Percentiles rank a stretch among this genome's conserved stretches.
Evolutionary conservation across 768 basidiomycete genomes (phyloP).

Genomic region (Melanogaster broomeanus): DNA sequence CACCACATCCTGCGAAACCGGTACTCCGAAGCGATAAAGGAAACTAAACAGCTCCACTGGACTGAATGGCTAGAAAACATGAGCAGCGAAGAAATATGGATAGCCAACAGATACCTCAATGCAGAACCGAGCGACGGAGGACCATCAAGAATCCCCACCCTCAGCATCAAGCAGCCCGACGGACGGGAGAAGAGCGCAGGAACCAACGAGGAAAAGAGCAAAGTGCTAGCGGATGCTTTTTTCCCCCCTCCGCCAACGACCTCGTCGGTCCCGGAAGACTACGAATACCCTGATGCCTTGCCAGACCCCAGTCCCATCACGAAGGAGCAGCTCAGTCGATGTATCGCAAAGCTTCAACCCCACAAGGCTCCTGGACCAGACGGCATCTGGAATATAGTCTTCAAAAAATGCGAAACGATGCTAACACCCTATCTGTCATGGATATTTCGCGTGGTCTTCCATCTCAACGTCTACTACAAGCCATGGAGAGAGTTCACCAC

Average conservation of each 20-base stretch:
- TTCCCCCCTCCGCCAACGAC: too few species aligned
- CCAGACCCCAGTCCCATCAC: constrained; percentile 3
- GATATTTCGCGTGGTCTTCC: constrained; percentile 10
- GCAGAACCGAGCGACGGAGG: neutral
- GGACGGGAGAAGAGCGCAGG: too few species aligned
- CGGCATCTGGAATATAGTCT: constrained; percentile 23
- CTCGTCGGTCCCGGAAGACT: neutral
- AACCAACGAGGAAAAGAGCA: too few species aligned
- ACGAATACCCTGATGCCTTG: constrained; percentile 1
- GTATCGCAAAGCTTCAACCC: constrained; percentile 7
- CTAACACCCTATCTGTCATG: constrained; percentile 7
- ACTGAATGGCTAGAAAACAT: too few species aligned
- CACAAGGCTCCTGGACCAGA: constrained; percentile 25
- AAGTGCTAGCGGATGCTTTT: too few species aligned
- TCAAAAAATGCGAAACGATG: constrained; percentile 10
- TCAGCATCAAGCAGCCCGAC: too few species aligned
- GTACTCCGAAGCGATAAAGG: too few species aligned
- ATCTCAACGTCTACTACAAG: constrained; percentile 5
- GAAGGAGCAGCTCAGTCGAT: constrained; percentile 1
- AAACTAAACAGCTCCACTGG: too few species aligned
- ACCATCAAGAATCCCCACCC: too few species aligned
- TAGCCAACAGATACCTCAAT: neutral
- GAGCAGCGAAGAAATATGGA: neutral
- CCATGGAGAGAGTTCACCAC: constrained; percentile 28
- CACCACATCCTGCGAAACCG: too few species aligned